These are phyloP conservation scores for Talaromyces adpressus DNA, from an alignment of 495 filamentous ascomycete genomes.

Conservation along the genomic window DNA sequence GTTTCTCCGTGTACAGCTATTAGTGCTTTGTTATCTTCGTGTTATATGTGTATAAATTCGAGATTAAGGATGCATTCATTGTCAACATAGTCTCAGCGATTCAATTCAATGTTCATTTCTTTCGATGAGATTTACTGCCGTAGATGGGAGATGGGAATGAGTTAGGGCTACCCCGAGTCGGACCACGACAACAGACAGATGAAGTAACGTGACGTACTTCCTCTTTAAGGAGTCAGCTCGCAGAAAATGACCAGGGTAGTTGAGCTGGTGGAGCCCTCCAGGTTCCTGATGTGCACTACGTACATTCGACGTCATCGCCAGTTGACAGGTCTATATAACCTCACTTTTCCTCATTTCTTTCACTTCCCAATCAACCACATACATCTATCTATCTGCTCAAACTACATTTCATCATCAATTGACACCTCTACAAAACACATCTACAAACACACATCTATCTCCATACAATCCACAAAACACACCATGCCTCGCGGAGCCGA, in stretches of 20 bases:
- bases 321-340: not conserved
- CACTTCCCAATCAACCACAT: not conserved
- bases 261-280: not conserved
- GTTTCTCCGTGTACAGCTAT: not conserved
- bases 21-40: not conserved
- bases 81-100: conserved; percentile 3
- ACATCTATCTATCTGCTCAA: not conserved
- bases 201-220: not conserved
- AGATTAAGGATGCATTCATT: conserved; percentile 1
- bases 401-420: not conserved
- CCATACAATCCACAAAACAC: not conserved
- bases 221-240: not conserved
- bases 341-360: not conserved
- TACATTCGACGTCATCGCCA: conserved; percentile 7
- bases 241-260: not conserved
- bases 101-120: not conserved
- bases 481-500: conserved; percentile 46
- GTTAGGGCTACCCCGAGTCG: not conserved
- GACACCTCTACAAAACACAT: not conserved
- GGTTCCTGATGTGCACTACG: conserved; percentile 2
- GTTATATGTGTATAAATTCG: not conserved
- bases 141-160: too few relatives aligned
- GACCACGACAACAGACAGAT: too few relatives aligned
- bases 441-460: conserved; percentile 8
- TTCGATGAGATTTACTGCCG: not conserved